Base-by-base conservation (phyloP, 306 rosid species). In the Castanea crenata region DNA sequence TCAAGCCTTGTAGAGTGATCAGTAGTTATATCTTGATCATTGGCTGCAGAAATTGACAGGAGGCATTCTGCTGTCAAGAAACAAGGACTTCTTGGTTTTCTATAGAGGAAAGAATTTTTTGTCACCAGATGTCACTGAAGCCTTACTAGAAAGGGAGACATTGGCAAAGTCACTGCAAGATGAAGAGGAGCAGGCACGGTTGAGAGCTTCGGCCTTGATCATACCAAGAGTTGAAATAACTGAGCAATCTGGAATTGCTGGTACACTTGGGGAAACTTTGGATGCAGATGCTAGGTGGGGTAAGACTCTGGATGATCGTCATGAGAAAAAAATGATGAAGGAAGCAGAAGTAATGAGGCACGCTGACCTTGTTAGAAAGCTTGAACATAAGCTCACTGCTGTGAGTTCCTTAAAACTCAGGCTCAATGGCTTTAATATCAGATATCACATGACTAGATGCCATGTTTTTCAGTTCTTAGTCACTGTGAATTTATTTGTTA, bases 241-340 rank as follows among this genome's bases (percentile, higher is more conserved):
- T 23, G 86, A 78, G 74, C 83, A 82, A 72, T 89, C 88, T 73
- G 85, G 89, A 7, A 91, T 81, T 80, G 87, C 99, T 2, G 99
- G 99, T 74, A 92, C 98, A 58, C 96, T 91, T 56, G 93, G 83
- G 80, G 99, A 95, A 88, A 95, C 97, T 63, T 80, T 92, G 83
- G 89, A 90, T 80, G 99, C 99, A 67, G 85, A 92, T 89, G 98
- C 96, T 65, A 95, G 89, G 80, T 95, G 99, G 99, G 98, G 98
- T 58, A 93, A 79, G 87, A 86, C 79, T 21, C 77, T 93, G 85
- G 94, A 90, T 70, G 82, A 84, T 71, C 41, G 41, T 61, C 94
- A 91, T 73, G 76, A 93, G 88, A 65, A 88, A 82, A 87, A 89
- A 63, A 79, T 93, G 71, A 88, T 86, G 91, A 86, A 73, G 76